Percentiles rank a stretch among this genome's conserved stretches.
Evolutionary conservation across 345 rosid species (phyloP).

Genomic region (Brassica carinata): DNA sequence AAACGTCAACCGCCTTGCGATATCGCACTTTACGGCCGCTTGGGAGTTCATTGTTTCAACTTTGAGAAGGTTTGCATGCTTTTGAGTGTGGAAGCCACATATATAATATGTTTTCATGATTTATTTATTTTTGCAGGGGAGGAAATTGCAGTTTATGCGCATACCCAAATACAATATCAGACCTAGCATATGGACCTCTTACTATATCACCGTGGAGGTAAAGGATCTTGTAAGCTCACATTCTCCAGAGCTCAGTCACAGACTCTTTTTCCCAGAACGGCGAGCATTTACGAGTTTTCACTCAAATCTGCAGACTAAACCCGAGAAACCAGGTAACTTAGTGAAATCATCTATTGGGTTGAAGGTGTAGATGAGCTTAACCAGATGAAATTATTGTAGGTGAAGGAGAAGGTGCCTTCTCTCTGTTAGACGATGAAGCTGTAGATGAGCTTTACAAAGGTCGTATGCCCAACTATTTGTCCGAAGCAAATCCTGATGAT

Average conservation of each 20-base stretch:
- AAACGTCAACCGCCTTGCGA: background rate
- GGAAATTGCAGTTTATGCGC: background rate
- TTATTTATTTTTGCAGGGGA: background rate
- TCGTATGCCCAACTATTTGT: background rate
- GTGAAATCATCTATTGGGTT: background rate
- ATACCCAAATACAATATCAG: background rate
- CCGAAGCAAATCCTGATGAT: background rate
- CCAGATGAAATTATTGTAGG: background rate
- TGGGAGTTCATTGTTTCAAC: slow-evolving; percentile 19
- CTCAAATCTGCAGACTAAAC: background rate
- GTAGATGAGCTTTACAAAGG: background rate
- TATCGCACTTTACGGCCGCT: background rate
- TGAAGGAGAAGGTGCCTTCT: background rate
- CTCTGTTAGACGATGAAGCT: background rate
- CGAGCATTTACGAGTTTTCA: background rate
- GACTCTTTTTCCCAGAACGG: background rate
- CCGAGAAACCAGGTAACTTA: background rate
- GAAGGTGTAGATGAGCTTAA: too few species aligned
- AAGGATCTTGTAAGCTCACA: background rate
- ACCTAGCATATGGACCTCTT: background rate
- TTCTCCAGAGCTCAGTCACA: background rate
- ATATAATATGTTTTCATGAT: background rate
- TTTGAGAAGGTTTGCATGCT: background rate
- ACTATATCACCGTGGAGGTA: slow-evolving; percentile 13
- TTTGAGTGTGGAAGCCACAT: background rate